A percentile compares a stretch with the other conserved stretches of the same genome.
phyloP scores from a whole-genome alignment of 2,329 filamentous ascomycete species.

The Penicillium psychrosexuale region DNA sequence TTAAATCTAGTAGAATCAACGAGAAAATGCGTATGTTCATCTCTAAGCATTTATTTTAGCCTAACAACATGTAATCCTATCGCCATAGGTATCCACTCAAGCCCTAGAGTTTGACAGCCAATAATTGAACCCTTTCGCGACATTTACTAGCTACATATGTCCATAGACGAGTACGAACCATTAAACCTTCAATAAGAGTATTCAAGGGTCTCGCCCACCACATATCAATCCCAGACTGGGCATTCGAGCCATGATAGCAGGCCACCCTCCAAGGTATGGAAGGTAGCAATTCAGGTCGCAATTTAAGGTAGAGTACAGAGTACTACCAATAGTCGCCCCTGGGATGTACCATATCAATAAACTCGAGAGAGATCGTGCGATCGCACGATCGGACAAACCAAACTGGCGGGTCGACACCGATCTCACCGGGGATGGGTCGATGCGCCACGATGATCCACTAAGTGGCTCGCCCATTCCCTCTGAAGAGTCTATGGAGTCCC shows the following conservation, averaged over 20 bases:
- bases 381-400: slow-evolving; percentile 12
- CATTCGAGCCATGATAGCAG: no score
- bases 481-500: not conserved
- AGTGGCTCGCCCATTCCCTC: not conserved
- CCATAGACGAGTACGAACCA: not conserved
- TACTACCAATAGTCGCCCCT: no score
- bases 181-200: not conserved
- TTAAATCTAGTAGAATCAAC: not conserved
- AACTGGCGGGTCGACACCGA: not conserved
- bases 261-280: no score
- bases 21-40: not conserved
- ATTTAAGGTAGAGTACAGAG: no score
- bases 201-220: not conserved
- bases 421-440: not conserved
- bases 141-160: not conserved
- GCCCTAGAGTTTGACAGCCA: not conserved
- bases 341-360: not conserved
- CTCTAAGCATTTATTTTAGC: not conserved
- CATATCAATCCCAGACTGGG: not conserved
- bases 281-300: no score
- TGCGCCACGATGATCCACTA: slow-evolving; percentile 1
- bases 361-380: not conserved
- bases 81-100: not conserved
- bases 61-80: not conserved
- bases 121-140: not conserved